These are phyloP conservation scores for Mycogone perniciosa DNA, from an alignment of 2,329 filamentous ascomycete genomes.

Conservation along the genomic window DNA sequence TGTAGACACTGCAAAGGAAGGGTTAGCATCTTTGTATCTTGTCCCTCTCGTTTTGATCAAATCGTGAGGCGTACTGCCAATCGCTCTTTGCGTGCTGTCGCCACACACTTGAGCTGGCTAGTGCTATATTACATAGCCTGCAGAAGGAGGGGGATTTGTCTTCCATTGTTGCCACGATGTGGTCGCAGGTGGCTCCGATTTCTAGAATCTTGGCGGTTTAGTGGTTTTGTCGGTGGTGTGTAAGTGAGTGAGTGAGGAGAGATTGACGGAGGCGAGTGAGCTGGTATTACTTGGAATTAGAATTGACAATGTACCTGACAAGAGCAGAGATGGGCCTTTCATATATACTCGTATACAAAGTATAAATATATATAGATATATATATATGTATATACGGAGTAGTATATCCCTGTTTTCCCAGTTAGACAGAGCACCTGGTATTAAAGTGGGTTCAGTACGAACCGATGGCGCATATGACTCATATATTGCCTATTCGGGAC, in stretches of 20 bases:
- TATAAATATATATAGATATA: background rate
- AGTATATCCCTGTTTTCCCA: background rate
- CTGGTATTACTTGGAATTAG: background rate
- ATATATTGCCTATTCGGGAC: background rate
- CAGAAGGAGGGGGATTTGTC: constrained; percentile 17
- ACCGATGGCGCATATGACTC: constrained; percentile 3
- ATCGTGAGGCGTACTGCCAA: constrained; percentile 16
- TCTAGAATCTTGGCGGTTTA: constrained; percentile 4
- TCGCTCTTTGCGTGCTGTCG: constrained; percentile 21
- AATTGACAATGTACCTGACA: background rate
- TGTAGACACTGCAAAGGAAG: constrained; percentile 17
- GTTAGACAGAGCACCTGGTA: background rate
- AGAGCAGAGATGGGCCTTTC: background rate
- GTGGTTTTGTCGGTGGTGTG: background rate
- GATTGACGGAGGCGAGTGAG: background rate
- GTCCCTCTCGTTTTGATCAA: background rate
- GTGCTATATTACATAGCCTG: constrained; percentile 16
- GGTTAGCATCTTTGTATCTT: background rate
- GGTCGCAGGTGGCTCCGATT: background rate
- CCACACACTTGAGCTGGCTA: constrained; percentile 15
- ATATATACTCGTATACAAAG: background rate
- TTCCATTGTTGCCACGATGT: constrained; percentile 1
- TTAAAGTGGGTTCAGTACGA: background rate
- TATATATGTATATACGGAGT: no score
- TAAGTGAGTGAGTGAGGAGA: background rate